A percentile compares a stretch with the other conserved stretches of the same genome.
phyloP scores from a whole-genome alignment of 129 eudicot genomes.

The Glebionis coronaria region DNA sequence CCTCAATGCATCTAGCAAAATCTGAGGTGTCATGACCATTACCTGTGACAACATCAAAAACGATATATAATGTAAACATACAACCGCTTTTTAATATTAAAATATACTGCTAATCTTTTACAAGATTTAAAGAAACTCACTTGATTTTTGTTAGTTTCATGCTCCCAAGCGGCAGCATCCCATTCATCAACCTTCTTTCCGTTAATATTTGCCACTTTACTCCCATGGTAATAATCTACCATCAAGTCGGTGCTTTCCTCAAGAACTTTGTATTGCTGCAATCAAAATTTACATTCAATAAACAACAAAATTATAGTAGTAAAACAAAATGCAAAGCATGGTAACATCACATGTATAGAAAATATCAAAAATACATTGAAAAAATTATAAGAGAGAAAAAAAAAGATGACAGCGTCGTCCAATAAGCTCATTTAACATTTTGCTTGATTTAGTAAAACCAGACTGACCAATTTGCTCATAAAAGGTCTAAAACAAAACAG shows the following conservation, averaged over 20 bases:
- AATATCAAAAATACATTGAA: background rate
- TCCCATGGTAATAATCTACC: slow-evolving; percentile 65
- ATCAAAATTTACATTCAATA: slow-evolving; percentile 8
- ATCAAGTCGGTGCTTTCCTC: slow-evolving; percentile 45
- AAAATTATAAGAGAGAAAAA: no score
- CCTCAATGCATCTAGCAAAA: slow-evolving; percentile 74
- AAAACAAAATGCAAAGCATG: no score
- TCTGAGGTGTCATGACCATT: slow-evolving; percentile 87
- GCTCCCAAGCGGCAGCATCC: slow-evolving; percentile 57
- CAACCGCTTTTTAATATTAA: background rate
- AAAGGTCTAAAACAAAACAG: background rate
- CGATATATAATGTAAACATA: background rate
- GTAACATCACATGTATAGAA: background rate
- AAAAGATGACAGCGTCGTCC: no score
- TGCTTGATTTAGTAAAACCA: no score
- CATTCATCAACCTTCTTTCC: slow-evolving; percentile 65
- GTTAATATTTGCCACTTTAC: slow-evolving; percentile 24
- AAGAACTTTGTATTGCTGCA: slow-evolving; percentile 66
- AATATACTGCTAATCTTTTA: background rate
- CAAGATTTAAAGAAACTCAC: slow-evolving; percentile 37
- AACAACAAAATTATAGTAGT: background rate
- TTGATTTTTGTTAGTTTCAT: slow-evolving; percentile 44
- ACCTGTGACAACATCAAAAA: slow-evolving; percentile 36
- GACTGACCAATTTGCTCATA: background rate
- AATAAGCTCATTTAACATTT: no score